Evolutionary conservation across 2,329 filamentous ascomycete genomes (phyloP), one percentile per base, ranked within the genome.

Genomic region (Fusarium verrucosum): DNA sequence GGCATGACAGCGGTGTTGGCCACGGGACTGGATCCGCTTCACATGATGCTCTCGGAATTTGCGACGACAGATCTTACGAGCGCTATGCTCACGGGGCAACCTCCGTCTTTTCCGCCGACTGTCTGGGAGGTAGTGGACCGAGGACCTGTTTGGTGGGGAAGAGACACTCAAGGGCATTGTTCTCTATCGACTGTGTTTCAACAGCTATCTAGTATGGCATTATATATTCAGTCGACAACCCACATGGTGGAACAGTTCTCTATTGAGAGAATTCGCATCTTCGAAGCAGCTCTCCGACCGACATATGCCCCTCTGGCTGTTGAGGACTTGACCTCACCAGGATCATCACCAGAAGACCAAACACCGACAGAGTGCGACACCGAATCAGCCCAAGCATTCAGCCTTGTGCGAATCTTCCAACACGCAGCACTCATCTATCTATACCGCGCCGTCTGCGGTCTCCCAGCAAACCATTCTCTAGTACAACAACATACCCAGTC

Each of bases 11-110:
- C 54, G 0, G 72, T 74, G 1, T 20, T 76, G 3, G 55, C 38
- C 2, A 68, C 55, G 4, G 68, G 72, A 1, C 72, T 71, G 4
- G 72, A 75, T 19, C 68, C 74, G 2, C 58, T 76, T 5, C 73
- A 78, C 11, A 70, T 81, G 64, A 76, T 81, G 41, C 53, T 81
- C 8, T 80, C 79, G 0, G 78, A 80, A 43, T 81, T 81, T 41
- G 75, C 75, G 4, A 80, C 79, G 0, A 76, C 78, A 50, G 79
- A 81, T 52, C 70, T 81, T 10, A 81, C 78, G 1, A 75, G 78
- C 10, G 73, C 79, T 2, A 62, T 81, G 51, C 69, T 81, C 1
- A 78, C 76, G 17, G 78, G 77, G 0, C 71, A 72, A 17, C 58
- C 71, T 6, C 78, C 79, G 1, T 77, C 75, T 10, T 80, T 80